Base-by-base conservation (phyloP, 129 eudicot genomes). In the Gnaphalium uliginosum region DNA sequence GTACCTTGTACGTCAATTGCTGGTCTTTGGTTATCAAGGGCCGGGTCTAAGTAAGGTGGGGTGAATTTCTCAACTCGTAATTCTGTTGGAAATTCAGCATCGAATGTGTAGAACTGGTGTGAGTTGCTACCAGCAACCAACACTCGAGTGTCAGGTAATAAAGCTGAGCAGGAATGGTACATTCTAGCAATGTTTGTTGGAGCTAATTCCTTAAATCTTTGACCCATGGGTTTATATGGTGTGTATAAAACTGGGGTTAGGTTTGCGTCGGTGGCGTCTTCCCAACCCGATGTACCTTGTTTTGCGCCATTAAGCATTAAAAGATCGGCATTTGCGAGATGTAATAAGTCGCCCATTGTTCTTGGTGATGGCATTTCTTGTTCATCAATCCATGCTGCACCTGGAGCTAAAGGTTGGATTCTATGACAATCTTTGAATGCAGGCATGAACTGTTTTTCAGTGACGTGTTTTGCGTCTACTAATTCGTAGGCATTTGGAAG, bases 41-140 rank as follows among this genome's bases (percentile, higher is more conserved):
- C 73, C 0, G 87, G 84, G 56, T 86, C 93, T 72, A 85, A 48
- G 71, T 93, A 93, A 8, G 96, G 96, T 1, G 97, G 98, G 0
- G 74, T n/a, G 74, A 93, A 93, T 21, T 81, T 86, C 90, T 95
- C 94, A 0, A 95, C 92, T 7, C 91, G 43, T 8, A 90, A 50
- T 13, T 93, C 98, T 0, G 97, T 93, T 0, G 93, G 86, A 54
- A 10, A 93, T 25, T 67, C 81, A 0, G 73, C 79, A 0, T 58
- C 18, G 43, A 58, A 67, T 3, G 72, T 81, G 79, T 90, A 88
- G 43, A 30, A 33, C 0, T 78, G 68, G 65, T 93, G 84, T 24
- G 81, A 37, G 83, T 93, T 93, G 60, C 96, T 90, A 4, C 98
- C 98, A 0, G 96, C 92, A 4, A 93, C 89, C 68, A 93, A 56